phyloP scores from a whole-genome alignment of 1,139 yeast species.

The Kurtzmaniella quercitrusa region DNA sequence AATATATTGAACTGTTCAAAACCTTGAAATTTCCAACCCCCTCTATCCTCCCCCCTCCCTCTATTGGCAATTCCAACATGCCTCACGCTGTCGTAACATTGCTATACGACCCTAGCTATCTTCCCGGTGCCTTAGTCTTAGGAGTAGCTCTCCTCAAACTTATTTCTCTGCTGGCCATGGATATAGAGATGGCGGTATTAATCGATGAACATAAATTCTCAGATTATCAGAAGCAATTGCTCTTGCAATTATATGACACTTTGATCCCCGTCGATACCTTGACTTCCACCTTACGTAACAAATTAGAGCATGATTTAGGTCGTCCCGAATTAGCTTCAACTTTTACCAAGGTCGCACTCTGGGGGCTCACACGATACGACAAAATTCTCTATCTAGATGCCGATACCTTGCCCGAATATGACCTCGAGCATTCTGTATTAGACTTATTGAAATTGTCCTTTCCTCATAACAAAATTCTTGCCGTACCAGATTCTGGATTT shows the following conservation, averaged over 20 bases:
- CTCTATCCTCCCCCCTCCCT: neutral
- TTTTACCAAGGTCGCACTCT: conserved; percentile 67
- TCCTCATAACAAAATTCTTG: conserved; percentile 45
- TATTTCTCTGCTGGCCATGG: conserved; percentile 9
- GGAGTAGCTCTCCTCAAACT: conserved; percentile 35
- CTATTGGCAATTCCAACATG: conserved; percentile 12
- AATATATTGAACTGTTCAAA: no score
- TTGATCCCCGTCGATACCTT: conserved; percentile 28
- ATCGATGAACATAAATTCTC: conserved; percentile 29
- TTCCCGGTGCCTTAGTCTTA: conserved; percentile 74
- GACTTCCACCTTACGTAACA: conserved; percentile 21
- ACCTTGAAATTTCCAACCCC: neutral
- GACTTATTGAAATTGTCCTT: conserved; percentile 30
- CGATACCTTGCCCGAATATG: conserved; percentile 65
- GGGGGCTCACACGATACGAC: conserved; percentile 59
- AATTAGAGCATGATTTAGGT: conserved; percentile 37
- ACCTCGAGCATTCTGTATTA: conserved; percentile 18
- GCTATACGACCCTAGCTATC: conserved; percentile 58
- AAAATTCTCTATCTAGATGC: conserved; percentile 75
- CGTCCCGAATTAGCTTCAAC: conserved; percentile 76
- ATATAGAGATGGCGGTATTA: conserved; percentile 27
- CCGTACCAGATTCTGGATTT: conserved; percentile 94
- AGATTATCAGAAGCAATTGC: conserved; percentile 22
- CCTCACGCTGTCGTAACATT: conserved; percentile 61
- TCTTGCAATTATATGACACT: conserved; percentile 26